These are phyloP conservation scores for Fusarium euwallaceae DNA, from an alignment of 2,329 filamentous ascomycete species.

Conservation along the genomic window DNA sequence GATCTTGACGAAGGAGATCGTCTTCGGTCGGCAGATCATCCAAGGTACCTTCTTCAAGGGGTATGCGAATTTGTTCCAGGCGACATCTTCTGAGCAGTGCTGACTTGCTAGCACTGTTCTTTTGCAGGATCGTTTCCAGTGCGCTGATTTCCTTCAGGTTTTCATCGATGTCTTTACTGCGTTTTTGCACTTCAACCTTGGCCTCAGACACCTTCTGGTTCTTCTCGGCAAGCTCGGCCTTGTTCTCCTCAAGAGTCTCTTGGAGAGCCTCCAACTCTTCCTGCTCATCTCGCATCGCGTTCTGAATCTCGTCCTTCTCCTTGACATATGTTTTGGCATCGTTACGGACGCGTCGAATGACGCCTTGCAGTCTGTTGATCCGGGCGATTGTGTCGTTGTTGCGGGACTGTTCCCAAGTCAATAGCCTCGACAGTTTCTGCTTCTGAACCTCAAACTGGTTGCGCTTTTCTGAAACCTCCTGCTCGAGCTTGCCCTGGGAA, in stretches of 20 bases:
- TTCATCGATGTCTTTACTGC: constrained; percentile 84
- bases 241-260: constrained; percentile 77
- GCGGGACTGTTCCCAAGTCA: constrained; percentile 69
- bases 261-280: constrained; percentile 83
- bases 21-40: constrained; percentile 92
- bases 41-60: constrained; percentile 81
- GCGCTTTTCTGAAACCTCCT: constrained; percentile 89
- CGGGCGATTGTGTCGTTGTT: constrained; percentile 73
- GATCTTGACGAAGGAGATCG: constrained; percentile 79
- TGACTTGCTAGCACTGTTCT: constrained; percentile 86
- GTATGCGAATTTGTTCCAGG: constrained; percentile 91
- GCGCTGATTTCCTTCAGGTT: constrained; percentile 79
- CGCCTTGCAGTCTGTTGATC: constrained; percentile 75
- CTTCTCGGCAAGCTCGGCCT: constrained; percentile 75
- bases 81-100: constrained; percentile 88
- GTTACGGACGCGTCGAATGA: constrained; percentile 74
- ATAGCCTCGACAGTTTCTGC: constrained; percentile 75
- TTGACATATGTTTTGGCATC: constrained; percentile 78
- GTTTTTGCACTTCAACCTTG: constrained; percentile 84
- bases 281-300: constrained; percentile 77
- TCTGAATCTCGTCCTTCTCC: constrained; percentile 81
- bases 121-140: constrained; percentile 88
- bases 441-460: constrained; percentile 89
- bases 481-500: constrained; percentile 91
- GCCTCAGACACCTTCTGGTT: constrained; percentile 83